These are phyloP conservation scores for Ambrosiella beaveri DNA, from an alignment of 2,329 filamentous ascomycete genomes.

Conservation along the genomic window DNA sequence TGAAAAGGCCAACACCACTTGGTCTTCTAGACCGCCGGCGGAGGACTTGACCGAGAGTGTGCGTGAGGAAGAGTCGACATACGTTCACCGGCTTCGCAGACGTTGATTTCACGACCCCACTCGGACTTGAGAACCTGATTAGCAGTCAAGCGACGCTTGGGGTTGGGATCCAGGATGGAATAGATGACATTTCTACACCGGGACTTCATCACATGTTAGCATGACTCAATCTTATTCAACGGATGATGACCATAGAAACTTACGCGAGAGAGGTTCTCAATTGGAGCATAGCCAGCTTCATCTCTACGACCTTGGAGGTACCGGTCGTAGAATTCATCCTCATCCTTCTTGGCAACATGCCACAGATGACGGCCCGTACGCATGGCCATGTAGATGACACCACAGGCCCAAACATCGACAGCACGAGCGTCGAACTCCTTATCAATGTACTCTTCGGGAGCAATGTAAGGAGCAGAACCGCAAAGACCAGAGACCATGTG, in stretches of 20 bases:
- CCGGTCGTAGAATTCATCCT: conserved; percentile 91
- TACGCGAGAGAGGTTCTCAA: conserved; percentile 88
- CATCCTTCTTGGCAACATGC: conserved; percentile 91
- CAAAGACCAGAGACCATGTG: conserved; percentile 97
- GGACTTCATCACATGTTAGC: conserved; percentile 31
- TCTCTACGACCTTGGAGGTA: conserved; percentile 87
- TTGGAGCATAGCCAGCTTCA: conserved; percentile 89
- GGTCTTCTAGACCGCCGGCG: not conserved
- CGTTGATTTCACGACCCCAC: conserved; percentile 94
- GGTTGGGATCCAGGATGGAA: conserved; percentile 91
- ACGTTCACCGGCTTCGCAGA: conserved; percentile 93
- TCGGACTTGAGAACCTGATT: conserved; percentile 96
- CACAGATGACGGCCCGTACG: conserved; percentile 87
- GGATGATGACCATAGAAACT: conserved; percentile 23
- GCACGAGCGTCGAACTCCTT: conserved; percentile 92
- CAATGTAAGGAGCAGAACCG: conserved; percentile 91
- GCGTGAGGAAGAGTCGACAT: conserved; percentile 30
- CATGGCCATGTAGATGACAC: conserved; percentile 99
- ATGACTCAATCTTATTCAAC: not conserved
- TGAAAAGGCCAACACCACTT: not conserved
- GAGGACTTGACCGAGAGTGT: not conserved
- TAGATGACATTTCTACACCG: conserved; percentile 98
- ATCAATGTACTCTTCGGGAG: conserved; percentile 88
- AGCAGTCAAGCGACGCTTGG: conserved; percentile 77
- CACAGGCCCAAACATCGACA: conserved; percentile 97